Evolutionary conservation across 495 filamentous ascomycete species (phyloP).

Genomic region (Xylaria telfairii): DNA sequence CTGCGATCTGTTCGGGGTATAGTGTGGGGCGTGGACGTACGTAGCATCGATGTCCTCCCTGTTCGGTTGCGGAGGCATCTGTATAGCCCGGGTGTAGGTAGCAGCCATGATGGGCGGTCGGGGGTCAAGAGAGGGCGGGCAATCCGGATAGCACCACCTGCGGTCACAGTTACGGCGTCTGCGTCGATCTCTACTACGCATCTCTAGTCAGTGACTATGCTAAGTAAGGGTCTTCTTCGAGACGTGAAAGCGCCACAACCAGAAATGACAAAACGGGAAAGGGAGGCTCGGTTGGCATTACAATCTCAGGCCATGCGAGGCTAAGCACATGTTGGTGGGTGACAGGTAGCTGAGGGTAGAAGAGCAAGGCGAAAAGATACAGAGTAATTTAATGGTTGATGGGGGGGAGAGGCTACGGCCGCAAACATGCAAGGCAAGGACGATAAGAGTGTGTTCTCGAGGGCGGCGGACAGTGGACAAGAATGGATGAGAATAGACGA

Average conservation of each 20-base stretch:
- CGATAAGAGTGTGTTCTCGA: background rate
- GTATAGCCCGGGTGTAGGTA: constrained; percentile 25
- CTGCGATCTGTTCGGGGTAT: constrained; percentile 8
- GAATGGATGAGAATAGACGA: no score
- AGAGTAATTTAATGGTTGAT: background rate
- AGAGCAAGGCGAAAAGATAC: background rate
- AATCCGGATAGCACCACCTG: background rate
- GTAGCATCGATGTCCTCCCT: constrained; percentile 85
- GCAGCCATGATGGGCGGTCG: constrained; percentile 27
- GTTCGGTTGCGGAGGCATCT: constrained; percentile 62
- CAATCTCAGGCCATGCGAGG: background rate
- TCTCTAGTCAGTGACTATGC: constrained; percentile 1
- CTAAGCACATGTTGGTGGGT: background rate
- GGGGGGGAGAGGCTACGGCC: background rate
- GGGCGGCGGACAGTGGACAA: background rate
- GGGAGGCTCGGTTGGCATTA: background rate
- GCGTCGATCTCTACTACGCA: background rate
- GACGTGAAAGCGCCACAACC: background rate
- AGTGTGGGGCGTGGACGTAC: constrained; percentile 56
- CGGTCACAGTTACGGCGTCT: background rate
- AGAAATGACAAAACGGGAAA: background rate
- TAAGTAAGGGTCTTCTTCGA: background rate
- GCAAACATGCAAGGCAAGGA: background rate
- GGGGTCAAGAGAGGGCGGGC: background rate
- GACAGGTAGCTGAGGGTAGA: background rate